A percentile compares a stretch with the other conserved stretches of the same genome.
Conservation (phyloP, 805 yeast species). For the Candida fluviatilis region DNA sequence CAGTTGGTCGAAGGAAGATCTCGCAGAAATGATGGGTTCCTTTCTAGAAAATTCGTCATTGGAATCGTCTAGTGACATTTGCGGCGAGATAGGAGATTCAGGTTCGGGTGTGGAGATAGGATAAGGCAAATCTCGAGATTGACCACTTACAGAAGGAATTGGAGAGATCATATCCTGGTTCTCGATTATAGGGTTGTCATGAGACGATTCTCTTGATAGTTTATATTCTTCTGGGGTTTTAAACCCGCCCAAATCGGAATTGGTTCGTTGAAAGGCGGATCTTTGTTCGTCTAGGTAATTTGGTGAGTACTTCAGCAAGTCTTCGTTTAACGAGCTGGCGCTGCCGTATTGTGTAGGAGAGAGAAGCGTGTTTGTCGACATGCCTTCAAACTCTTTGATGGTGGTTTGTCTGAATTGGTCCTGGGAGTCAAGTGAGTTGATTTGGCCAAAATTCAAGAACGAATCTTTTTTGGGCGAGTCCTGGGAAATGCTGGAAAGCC, state of each 20-base stretch:
- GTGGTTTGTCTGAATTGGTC: background rate
- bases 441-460: background rate
- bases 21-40: background rate
- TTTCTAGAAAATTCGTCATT: background rate
- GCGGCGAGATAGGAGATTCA: slow-evolving; percentile 1
- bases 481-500: background rate
- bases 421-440: background rate
- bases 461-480: background rate
- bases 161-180: slow-evolving; percentile 2
- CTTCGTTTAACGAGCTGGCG: background rate
- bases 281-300: background rate
- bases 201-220: background rate
- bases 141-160: background rate
- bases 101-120: slow-evolving; percentile 2
- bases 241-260: slow-evolving; percentile 1
- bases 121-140: background rate
- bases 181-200: slow-evolving; percentile 3
- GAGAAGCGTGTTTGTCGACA: background rate
- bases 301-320: background rate
- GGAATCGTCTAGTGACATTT: background rate
- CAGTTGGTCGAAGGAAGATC: background rate
- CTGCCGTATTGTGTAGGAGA: background rate
- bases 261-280: background rate
- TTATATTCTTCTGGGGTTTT: slow-evolving; percentile 2
- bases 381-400: slow-evolving; percentile 1